These are phyloP conservation scores for Circinella minor DNA, from an alignment of 371 early-diverging fungal genomes.

Conservation along the genomic window DNA sequence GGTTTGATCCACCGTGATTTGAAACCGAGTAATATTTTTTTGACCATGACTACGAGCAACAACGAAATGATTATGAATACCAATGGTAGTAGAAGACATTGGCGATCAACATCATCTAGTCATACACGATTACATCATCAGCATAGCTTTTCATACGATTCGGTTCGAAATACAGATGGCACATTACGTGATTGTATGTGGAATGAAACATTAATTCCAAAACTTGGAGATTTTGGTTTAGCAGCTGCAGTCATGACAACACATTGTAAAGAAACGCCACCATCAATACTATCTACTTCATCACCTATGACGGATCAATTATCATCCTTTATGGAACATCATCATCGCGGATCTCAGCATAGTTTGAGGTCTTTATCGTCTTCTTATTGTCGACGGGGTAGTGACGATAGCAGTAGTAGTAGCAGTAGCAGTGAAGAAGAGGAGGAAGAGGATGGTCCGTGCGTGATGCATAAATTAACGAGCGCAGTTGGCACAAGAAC, in stretches of 20 bases:
- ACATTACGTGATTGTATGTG: slow-evolving; percentile 31
- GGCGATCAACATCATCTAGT: slow-evolving; percentile 5
- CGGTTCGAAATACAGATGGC: not conserved
- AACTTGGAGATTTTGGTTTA: slow-evolving; percentile 91
- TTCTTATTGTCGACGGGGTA: slow-evolving; percentile 3
- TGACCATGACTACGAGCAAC: slow-evolving; percentile 35
- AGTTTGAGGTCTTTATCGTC: slow-evolving; percentile 6
- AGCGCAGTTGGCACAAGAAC: slow-evolving; percentile 79
- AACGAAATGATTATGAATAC: not conserved
- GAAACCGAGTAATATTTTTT: slow-evolving; percentile 82
- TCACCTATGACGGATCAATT: slow-evolving; percentile 4
- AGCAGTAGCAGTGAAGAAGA: not conserved
- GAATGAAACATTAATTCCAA: slow-evolving; percentile 64
- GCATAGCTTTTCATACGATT: slow-evolving; percentile 22
- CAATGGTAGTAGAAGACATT: slow-evolving; percentile 3
- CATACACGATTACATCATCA: slow-evolving; percentile 6
- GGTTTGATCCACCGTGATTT: slow-evolving; percentile 81
- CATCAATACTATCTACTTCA: not conserved
- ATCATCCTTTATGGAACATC: not conserved
- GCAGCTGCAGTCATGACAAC: slow-evolving; percentile 54
- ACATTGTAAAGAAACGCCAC: not conserved
- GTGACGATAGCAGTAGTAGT: slow-evolving; percentile 16
- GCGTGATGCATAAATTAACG: slow-evolving; percentile 34
- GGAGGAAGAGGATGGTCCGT: slow-evolving; percentile 8
- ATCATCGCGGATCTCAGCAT: slow-evolving; percentile 7